Percentiles rank a stretch among this genome's conserved stretches.
phyloP scores from a whole-genome alignment of 2,329 filamentous ascomycete species.

The Aspergillus udagawae region DNA sequence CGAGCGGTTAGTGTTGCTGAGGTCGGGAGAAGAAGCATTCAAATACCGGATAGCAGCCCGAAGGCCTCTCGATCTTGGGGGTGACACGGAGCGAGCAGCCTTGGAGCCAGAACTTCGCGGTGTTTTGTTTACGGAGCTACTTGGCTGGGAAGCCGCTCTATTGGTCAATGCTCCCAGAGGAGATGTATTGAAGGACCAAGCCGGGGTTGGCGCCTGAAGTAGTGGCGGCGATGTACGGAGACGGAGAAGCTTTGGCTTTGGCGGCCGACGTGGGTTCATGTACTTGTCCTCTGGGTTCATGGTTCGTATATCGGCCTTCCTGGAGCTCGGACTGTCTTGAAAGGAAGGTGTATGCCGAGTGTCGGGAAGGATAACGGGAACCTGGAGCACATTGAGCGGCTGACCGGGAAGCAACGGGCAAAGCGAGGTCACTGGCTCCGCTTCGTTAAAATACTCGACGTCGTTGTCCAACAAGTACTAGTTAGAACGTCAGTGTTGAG shows the following conservation, averaged over 20 bases:
- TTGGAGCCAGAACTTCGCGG: constrained; percentile 22
- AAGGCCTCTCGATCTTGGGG: constrained; percentile 34
- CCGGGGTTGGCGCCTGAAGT: constrained; percentile 20
- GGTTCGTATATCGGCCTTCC: constrained; percentile 61
- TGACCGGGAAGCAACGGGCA: constrained; percentile 89
- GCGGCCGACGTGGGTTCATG: constrained; percentile 61
- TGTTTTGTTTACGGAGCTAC: constrained; percentile 17
- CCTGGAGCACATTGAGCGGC: constrained; percentile 74
- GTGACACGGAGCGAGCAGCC: constrained; percentile 34
- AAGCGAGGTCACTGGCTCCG: constrained; percentile 67
- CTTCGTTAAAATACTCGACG: constrained; percentile 69
- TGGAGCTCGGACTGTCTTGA: constrained; percentile 62
- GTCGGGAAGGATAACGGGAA: constrained; percentile 64
- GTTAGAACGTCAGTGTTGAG: constrained; percentile 20
- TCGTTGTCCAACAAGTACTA: constrained; percentile 82
- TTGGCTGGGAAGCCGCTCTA: constrained; percentile 33
- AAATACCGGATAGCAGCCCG: constrained; percentile 36
- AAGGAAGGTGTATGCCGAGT: constrained; percentile 49
- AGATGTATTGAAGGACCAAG: constrained; percentile 24
- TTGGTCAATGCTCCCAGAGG: constrained; percentile 24
- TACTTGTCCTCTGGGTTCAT: constrained; percentile 77
- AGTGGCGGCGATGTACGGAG: constrained; percentile 43
- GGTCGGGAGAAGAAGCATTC: constrained; percentile 22
- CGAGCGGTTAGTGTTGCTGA: constrained; percentile 7
- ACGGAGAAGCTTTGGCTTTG: constrained; percentile 44